A percentile compares a stretch with the other conserved stretches of the same genome.
phyloP scores from a whole-genome alignment of 2,329 filamentous ascomycete genomes.

The Talaromyces funiculosus region DNA sequence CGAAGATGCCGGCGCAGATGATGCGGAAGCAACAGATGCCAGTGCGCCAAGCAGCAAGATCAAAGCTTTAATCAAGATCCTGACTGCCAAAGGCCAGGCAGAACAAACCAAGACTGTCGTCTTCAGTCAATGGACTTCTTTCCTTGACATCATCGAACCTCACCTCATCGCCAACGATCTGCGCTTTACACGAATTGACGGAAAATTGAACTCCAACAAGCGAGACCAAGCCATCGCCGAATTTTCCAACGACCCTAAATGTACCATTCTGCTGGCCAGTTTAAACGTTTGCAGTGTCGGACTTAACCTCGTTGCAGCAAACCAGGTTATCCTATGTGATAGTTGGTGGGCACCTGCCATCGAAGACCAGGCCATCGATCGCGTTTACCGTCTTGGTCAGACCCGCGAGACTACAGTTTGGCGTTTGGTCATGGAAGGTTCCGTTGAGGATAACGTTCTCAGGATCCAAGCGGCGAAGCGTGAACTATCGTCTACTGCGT shows the following conservation, averaged over 20 bases:
- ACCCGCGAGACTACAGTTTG: conserved; percentile 72
- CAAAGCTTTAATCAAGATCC: conserved; percentile 68
- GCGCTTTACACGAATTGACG: conserved; percentile 69
- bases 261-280: conserved; percentile 73
- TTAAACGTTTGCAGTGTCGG: conserved; percentile 79
- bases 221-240: conserved; percentile 67
- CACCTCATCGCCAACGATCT: conserved; percentile 59
- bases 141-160: conserved; percentile 68
- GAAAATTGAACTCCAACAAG: conserved; percentile 62
- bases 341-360: conserved; percentile 92
- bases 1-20: conserved; percentile 43
- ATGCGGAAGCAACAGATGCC: conserved; percentile 58
- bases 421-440: conserved; percentile 72
- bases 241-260: conserved; percentile 62
- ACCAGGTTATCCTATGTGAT: conserved; percentile 77
- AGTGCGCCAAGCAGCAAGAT: conserved; percentile 74
- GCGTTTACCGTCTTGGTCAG: conserved; percentile 81
- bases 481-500: conserved; percentile 69
- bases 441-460: conserved; percentile 75
- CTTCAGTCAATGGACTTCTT: conserved; percentile 75
- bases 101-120: conserved; percentile 69
- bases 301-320: conserved; percentile 77
- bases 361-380: conserved; percentile 84
- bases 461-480: conserved; percentile 74
- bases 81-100: conserved; percentile 62